phyloP scores from a whole-genome alignment of 148 eudicot genomes.

The Nepenthes mirabilis region DNA sequence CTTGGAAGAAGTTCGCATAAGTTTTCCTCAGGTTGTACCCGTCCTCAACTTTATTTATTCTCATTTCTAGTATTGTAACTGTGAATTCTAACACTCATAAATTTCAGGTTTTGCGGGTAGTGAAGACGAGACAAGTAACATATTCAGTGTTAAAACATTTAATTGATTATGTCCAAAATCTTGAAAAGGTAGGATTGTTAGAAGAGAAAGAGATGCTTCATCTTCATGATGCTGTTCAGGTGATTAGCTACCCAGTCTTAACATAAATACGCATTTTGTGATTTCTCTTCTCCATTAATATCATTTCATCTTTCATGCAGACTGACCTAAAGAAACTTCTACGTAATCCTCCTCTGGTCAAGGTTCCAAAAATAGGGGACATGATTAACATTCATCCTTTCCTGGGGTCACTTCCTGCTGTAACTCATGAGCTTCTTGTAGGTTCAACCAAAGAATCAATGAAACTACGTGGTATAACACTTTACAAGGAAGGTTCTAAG shows the following conservation, averaged over 20 bases:
- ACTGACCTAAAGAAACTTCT: slow-evolving; percentile 78
- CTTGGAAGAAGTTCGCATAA: slow-evolving; percentile 82
- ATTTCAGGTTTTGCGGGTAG: slow-evolving; percentile 77
- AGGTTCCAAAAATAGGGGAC: slow-evolving; percentile 67
- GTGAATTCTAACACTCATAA: neutral
- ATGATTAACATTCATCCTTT: slow-evolving; percentile 57
- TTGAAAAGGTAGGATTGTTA: slow-evolving; percentile 76
- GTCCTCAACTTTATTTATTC: neutral
- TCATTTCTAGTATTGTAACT: neutral
- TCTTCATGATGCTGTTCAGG: slow-evolving; percentile 98
- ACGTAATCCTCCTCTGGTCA: slow-evolving; percentile 82
- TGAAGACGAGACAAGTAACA: slow-evolving; percentile 94
- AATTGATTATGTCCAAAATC: slow-evolving; percentile 69
- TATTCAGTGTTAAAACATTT: slow-evolving; percentile 75
- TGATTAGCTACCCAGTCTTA: slow-evolving; percentile 9
- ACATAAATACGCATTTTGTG: neutral
- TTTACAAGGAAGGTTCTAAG: slow-evolving; percentile 69
- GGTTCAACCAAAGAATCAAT: slow-evolving; percentile 72
- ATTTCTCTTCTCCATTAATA: slow-evolving; percentile 5
- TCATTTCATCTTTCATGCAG: slow-evolving; percentile 29
- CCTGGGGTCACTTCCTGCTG: slow-evolving; percentile 72
- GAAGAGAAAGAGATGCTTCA: slow-evolving; percentile 83
- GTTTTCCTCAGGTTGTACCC: slow-evolving; percentile 75
- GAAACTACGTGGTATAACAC: slow-evolving; percentile 58
- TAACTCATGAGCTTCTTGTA: slow-evolving; percentile 42